Conservation (phyloP, 2,329 filamentous ascomycete genomes). For the Helicocarpus griseus region DNA sequence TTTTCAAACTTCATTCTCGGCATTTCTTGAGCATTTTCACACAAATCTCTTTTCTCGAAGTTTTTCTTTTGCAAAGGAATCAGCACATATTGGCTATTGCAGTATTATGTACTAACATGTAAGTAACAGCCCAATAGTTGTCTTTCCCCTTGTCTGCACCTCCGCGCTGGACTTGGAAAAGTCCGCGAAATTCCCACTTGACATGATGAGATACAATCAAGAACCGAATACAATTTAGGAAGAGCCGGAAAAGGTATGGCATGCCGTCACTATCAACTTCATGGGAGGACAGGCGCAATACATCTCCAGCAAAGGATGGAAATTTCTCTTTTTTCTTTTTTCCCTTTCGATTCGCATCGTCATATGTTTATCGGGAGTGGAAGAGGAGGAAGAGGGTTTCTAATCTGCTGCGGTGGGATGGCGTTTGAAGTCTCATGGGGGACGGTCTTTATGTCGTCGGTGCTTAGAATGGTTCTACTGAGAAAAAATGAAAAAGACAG, state of each 20-base stretch:
- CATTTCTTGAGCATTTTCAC: background rate
- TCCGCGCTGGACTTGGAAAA: too few species aligned
- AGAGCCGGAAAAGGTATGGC: constrained; percentile 41
- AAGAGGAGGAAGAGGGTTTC: background rate
- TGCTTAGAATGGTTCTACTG: constrained; percentile 41
- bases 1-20: background rate
- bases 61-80: background rate
- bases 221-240: constrained; percentile 36
- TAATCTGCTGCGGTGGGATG: constrained; percentile 10
- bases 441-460: constrained; percentile 28
- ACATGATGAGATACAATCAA: constrained; percentile 33
- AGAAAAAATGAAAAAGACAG: constrained; percentile 15
- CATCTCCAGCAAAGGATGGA: background rate
- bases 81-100: background rate
- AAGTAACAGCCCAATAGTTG: background rate
- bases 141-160: constrained; percentile 9
- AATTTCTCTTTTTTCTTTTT: background rate
- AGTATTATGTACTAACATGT: background rate
- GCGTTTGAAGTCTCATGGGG: constrained; percentile 7
- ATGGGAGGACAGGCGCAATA: background rate
- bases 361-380: constrained; percentile 10
- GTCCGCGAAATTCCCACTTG: constrained; percentile 5
- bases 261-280: constrained; percentile 9
- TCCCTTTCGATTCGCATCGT: constrained; percentile 9
- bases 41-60: background rate